These are phyloP conservation scores for Eucalyptus dawsonii DNA, from an alignment of 345 rosid species.

Conservation along the genomic window DNA sequence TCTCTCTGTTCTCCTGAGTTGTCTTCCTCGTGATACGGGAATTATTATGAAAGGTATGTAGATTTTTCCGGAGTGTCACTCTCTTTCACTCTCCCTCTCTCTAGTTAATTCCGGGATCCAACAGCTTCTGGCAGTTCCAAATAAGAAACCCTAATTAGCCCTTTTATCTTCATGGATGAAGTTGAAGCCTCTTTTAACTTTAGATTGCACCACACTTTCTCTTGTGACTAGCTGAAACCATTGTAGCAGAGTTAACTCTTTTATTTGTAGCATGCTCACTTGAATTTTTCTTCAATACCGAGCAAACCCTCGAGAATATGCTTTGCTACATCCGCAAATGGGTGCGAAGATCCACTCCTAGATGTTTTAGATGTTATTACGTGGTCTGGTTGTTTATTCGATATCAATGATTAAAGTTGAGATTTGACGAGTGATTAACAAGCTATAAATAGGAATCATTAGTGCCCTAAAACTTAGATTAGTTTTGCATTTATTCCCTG, in stretches of 20 bases:
- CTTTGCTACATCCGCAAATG: background rate
- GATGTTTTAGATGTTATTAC: background rate
- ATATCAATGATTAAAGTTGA: background rate
- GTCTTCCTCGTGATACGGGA: background rate
- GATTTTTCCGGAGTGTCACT: background rate
- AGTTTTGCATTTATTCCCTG: background rate
- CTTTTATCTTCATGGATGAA: background rate
- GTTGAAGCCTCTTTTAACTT: background rate
- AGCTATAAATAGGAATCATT: background rate
- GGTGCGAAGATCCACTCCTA: background rate
- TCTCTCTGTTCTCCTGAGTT: background rate
- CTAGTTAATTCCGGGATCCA: background rate
- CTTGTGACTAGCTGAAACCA: background rate
- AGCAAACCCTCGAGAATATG: background rate
- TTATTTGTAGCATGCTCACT: background rate
- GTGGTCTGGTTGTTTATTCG: background rate
- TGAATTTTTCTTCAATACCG: background rate
- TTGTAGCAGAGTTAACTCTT: background rate
- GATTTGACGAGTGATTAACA: background rate
- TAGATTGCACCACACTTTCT: background rate
- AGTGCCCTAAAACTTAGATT: background rate
- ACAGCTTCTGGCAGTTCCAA: background rate
- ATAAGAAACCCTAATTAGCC: background rate
- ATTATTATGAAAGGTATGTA: background rate
- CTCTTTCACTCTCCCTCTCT: background rate